Evolutionary conservation across 2,329 filamentous ascomycete genomes (phyloP).

Genomic region (Microdochium bolleyi): DNA sequence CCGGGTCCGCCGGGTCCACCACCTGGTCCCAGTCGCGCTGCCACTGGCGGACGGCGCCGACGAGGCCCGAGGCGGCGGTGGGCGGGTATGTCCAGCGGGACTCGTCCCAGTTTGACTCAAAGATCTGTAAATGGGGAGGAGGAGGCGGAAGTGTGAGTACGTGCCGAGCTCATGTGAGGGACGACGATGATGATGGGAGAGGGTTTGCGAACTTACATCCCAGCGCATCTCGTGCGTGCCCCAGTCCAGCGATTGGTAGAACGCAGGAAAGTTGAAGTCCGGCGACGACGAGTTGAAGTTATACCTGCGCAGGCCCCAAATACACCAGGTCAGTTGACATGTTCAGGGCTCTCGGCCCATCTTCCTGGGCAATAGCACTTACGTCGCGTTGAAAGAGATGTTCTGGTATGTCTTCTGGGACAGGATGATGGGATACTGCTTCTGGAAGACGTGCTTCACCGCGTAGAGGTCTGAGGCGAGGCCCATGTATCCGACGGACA

Average conservation of each 20-base stretch:
- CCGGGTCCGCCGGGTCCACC: not conserved
- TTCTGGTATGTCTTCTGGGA: not conserved
- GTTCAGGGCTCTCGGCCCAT: too few species aligned
- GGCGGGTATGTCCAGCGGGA: constrained; percentile 2
- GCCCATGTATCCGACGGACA: constrained; percentile 31
- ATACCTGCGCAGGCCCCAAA: too few species aligned
- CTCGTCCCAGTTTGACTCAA: constrained; percentile 1
- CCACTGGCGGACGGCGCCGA: not conserved
- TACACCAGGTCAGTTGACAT: too few species aligned
- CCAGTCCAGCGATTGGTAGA: constrained; percentile 1
- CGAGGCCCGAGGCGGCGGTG: not conserved
- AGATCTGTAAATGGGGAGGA: not conserved
- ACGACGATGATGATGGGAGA: not conserved
- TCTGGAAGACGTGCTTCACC: constrained; percentile 1
- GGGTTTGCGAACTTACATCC: not conserved
- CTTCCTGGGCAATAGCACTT: too few species aligned
- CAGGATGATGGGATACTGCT: not conserved
- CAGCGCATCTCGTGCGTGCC: constrained; percentile 2
- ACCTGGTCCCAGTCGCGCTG: not conserved
- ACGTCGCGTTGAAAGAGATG: not conserved
- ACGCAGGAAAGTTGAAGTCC: not conserved
- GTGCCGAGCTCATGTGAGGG: not conserved
- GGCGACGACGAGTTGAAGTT: not conserved
- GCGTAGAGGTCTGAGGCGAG: not conserved
- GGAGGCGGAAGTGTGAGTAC: not conserved